Evolutionary conservation across 495 filamentous ascomycete species (phyloP).

Genomic region (Aspergillus wentii): DNA sequence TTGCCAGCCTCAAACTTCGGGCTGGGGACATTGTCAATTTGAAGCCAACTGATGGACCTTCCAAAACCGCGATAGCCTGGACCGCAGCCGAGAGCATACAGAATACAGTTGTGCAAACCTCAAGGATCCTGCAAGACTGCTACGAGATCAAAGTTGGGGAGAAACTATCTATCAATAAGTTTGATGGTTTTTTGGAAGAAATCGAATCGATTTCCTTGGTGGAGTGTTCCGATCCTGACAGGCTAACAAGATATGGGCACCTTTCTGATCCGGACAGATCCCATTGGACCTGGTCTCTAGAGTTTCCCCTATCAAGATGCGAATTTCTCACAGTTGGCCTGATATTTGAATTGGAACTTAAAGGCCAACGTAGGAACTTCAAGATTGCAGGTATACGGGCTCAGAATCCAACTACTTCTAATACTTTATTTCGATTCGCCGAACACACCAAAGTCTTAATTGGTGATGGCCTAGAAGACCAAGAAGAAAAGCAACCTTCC

Average conservation of each 20-base stretch:
- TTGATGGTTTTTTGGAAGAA: conserved; percentile 30
- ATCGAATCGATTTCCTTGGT: conserved; percentile 42
- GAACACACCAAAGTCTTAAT: conserved; percentile 30
- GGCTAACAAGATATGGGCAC: conserved; percentile 20
- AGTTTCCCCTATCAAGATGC: conserved; percentile 49
- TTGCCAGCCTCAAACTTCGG: conserved; percentile 55
- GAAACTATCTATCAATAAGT: conserved; percentile 48
- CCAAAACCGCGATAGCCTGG: conserved; percentile 61
- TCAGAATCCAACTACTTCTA: conserved; percentile 14
- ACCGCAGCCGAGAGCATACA: conserved; percentile 58
- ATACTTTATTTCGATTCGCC: conserved; percentile 33
- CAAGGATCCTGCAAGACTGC: conserved; percentile 58
- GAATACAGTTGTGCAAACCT: conserved; percentile 59
- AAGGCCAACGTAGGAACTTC: conserved; percentile 41
- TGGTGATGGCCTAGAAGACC: conserved; percentile 16
- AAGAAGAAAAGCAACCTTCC: conserved; percentile 10
- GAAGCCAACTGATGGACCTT: conserved; percentile 32
- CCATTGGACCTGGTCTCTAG: conserved; percentile 62
- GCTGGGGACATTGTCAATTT: conserved; percentile 55
- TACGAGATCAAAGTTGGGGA: conserved; percentile 63
- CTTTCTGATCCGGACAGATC: conserved; percentile 41
- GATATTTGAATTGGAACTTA: conserved; percentile 42
- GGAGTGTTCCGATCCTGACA: conserved; percentile 44
- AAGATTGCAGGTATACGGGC: conserved; percentile 31
- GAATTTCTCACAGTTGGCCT: conserved; percentile 38